Evolutionary conservation across 2,329 filamentous ascomycete species (phyloP).

Genomic region (Sporothrix sp.): DNA sequence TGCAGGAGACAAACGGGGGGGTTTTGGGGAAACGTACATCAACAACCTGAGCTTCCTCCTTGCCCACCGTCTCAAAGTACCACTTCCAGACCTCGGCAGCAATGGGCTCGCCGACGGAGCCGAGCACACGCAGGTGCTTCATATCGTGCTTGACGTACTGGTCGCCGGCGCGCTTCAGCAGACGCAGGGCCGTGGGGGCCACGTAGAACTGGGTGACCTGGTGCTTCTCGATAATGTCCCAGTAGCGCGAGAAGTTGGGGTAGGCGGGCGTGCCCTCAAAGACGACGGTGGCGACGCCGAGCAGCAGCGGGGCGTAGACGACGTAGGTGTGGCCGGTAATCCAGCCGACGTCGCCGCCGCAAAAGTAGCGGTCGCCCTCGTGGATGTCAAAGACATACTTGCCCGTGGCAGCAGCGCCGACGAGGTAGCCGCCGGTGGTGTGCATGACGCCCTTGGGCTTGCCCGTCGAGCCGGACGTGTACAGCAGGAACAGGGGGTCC

Average conservation of each 20-base stretch:
- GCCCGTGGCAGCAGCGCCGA: constrained; percentile 85
- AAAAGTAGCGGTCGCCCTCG: constrained; percentile 88
- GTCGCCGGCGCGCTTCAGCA: constrained; percentile 92
- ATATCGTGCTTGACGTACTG: constrained; percentile 85
- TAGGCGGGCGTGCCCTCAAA: constrained; percentile 98
- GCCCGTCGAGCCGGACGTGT: constrained; percentile 94
- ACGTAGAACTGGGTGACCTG: constrained; percentile 97
- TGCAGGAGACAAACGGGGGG: too few species aligned
- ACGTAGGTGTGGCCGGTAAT: constrained; percentile 98
- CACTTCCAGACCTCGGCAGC: constrained; percentile 99
- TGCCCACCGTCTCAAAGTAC: constrained; percentile 94
- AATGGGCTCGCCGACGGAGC: constrained; percentile 94
- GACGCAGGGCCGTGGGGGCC: constrained; percentile 81
- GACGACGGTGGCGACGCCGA: constrained; percentile 89
- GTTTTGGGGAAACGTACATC: constrained; percentile 65
- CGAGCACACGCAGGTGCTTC: constrained; percentile 80
- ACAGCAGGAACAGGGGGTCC: constrained; percentile 93
- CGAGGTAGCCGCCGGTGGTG: constrained; percentile 88
- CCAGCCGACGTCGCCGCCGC: constrained; percentile 96
- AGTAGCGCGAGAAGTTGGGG: constrained; percentile 96
- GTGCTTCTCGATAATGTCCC: constrained; percentile 96
- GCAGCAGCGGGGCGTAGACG: constrained; percentile 86
- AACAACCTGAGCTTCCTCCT: constrained; percentile 84
- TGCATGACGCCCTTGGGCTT: constrained; percentile 99
- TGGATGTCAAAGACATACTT: constrained; percentile 99